A percentile compares a stretch with the other conserved stretches of the same genome.
Evolutionary conservation across 805 yeast species (phyloP).

Genomic region (Kazachstania bromeliacearum): DNA sequence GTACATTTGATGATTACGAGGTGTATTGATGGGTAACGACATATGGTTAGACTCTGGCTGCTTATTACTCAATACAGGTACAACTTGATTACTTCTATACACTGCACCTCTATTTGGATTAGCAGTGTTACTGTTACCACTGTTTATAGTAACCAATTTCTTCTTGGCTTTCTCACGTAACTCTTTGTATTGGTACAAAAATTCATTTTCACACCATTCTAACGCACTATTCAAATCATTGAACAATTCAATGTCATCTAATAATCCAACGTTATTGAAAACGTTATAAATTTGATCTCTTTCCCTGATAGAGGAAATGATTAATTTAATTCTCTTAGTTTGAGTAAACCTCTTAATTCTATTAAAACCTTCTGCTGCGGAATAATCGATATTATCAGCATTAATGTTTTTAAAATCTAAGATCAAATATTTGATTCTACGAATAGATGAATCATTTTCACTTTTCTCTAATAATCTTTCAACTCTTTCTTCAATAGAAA

Average conservation of each 20-base stretch:
- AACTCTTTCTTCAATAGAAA: constrained; percentile 74
- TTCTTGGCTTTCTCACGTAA: constrained; percentile 24
- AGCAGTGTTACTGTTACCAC: not conserved
- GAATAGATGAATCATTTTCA: constrained; percentile 28
- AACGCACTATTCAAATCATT: constrained; percentile 75
- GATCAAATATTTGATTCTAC: constrained; percentile 70
- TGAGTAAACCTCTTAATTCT: constrained; percentile 71
- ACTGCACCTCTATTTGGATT: not conserved
- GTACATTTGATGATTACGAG: constrained; percentile 34
- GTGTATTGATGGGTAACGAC: constrained; percentile 29
- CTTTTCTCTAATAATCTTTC: constrained; percentile 53
- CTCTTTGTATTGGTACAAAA: constrained; percentile 39
- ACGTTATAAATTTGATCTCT: constrained; percentile 60
- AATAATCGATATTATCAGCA: constrained; percentile 66
- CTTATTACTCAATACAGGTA: no score
- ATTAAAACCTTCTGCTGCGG: constrained; percentile 93
- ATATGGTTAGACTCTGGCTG: not conserved
- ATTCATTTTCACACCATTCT: constrained; percentile 95
- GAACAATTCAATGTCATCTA: constrained; percentile 54
- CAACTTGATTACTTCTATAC: no score
- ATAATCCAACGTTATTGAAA: constrained; percentile 73
- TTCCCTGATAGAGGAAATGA: constrained; percentile 68
- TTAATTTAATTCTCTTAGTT: constrained; percentile 58
- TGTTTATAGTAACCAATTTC: constrained; percentile 4
- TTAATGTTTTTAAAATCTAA: constrained; percentile 77